Base-by-base conservation (phyloP, 2,329 filamentous ascomycete genomes). In the Venturia effusa region DNA sequence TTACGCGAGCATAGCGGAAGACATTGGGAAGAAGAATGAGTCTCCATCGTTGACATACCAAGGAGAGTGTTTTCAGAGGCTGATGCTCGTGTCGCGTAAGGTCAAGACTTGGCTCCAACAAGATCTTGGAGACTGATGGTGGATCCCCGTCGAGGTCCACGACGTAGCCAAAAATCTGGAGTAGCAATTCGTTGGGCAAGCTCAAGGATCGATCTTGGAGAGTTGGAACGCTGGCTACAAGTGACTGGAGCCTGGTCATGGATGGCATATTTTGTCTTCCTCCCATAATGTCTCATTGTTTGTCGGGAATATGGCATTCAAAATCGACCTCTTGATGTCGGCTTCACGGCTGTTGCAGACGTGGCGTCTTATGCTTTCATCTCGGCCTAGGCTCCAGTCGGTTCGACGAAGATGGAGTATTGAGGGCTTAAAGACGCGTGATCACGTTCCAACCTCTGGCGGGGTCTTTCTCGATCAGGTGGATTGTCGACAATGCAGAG, bases 181-280 rank as follows among this genome's bases (percentile, higher is more conserved):
- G 67, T 0, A 73, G 64, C 1, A 76, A 67, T 65, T 76, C 74
- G 62, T 73, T 73, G 30, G 74, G 73, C 3, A 76, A 69, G 1
- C 66, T 64, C 43, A 72, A 66, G 67, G 74, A 71, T 41, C 27
- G 7, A 11, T 55, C 48, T 32, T 19, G 6, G 11, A 66, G 48
- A 59, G 17, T 24, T 45, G 41, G 61, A 51, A 34, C 22, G 22
- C 24, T 30, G 37, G 34, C 19, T 61, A 41, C 41, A 54, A 40
- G 60, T 48, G 43, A 41, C 11, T 48, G 43, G 43, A 24, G n/a
- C n/a, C 43, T 22, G n/a, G 7, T 48, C 7, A n/a, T 22, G 43
- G 22, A 48, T 13, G 48, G 11, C 15, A 1, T 3, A 32, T 11
- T 55, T 34, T n/a, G 24, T 32, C 30, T 32, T 17, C 24, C 48